Evolutionary conservation across 352 stramenopile species (phyloP), one percentile per base, ranked within the genome.

Genomic region (Globisporangium iwayamae): DNA sequence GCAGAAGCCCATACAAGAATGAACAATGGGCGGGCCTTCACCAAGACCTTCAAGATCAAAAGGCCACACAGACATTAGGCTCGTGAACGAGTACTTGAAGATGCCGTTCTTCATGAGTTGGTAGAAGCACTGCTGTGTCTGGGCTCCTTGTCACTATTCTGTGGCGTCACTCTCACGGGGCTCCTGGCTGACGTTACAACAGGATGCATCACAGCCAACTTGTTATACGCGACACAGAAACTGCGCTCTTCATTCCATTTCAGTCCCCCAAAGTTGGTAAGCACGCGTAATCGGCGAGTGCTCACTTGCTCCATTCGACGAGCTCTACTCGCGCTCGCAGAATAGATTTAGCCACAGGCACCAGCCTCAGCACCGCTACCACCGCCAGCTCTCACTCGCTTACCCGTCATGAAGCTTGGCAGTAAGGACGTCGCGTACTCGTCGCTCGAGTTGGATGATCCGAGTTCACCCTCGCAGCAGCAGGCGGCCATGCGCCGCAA

Each of bases 361-460:
- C 4, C 46, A 53, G 22, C 7, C 41, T 14, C 22, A n/a, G 2
- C 39, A 61, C 41, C 11, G 14, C 4, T 7, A 60, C 18, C 13
- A 16, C 2, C 38, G 11, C 1, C 11, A 13, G 22, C 22, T 25
- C 25, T 28, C 18, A 45, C 50, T 20, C 45, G 18, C 45, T 22
- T 8, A 8, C 43, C 16, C 39, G 9, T 13, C 11, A 90, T 90
- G 83, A 90, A 89, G 69, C 76, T 90, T 34, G 66, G 79, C 4
- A 78, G 75, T 59, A 90, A 90, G 69, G 86, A 92, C 72, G 78
- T 90, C 66, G 75, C 76, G 48, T 93, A 93, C 68, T 76, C 83
- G 71, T 88, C 83, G 53, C 68, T 93, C 45, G 81, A 93, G 39
- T 68, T 93, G 66, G 76, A 93, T 52, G 81, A 79, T n/a, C 83